Evolutionary conservation across 805 yeast species (phyloP), one percentile per base, ranked within the genome.

Genomic region (Kodamaea leandrae): DNA sequence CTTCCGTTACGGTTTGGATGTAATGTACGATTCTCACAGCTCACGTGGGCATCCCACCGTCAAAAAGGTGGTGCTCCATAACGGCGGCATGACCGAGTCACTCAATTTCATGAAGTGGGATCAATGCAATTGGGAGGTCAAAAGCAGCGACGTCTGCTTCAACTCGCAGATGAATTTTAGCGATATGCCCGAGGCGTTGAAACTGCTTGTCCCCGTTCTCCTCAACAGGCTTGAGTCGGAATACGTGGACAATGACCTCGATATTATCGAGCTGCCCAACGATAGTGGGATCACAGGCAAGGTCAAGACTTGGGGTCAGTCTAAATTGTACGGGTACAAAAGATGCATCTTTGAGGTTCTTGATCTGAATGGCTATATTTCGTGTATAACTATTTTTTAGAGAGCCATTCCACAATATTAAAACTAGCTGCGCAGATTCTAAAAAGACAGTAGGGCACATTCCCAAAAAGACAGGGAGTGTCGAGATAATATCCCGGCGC

Each of bases 21-120:
- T 78, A 6, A 55, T 78, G 17, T 80, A 77, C 54, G 69, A 71
- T 28, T 58, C 74, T 25, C 60, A 60, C 43, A 33, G 40, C 12
- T 46, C 49, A 12, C 44, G 46, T 18, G 48, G 47, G 16, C 42
- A 42, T 28, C 42, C 49, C 18, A 24, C 39, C 7, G 58, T 78
- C 14, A 62, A 61, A 27, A 78, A 78, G 44, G 44, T 80, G 3
- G 63, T 77, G 1, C 27, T 77, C 7, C 84, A 80, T 52, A 68
- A 68, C 46, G 82, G 82, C 25, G 64, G 69, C 7, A 53, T 71
- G 4, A 64, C 74, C n/a, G 76, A 74, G 47, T 68, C 77, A 3
- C 57, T 74, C 19, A 74, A 72, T 36, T 80, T 80, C 52, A 68
- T 76, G 61, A 74, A 66, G 39, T 80, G 82, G 69, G 72, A 72